Conservation (phyloP, 805 yeast species). For the Metschnikowia anglica region DNA sequence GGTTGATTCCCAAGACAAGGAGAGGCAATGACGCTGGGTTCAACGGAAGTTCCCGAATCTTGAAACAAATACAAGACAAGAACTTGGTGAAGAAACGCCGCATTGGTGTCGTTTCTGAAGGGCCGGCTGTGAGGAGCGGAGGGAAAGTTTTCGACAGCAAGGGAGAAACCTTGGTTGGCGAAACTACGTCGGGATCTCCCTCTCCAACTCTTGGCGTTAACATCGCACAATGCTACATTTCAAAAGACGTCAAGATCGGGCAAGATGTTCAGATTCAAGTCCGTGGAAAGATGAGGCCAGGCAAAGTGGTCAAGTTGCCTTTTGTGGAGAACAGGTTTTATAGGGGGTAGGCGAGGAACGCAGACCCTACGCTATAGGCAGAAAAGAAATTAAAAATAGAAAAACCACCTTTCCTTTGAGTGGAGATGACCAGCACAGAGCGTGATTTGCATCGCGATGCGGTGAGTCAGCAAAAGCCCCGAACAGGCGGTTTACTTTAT, state of each 20-base stretch:
- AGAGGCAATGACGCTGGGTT: conserved; percentile 52
- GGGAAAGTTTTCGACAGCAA: conserved; percentile 57
- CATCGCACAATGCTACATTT: conserved; percentile 87
- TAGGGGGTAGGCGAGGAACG: conserved; percentile 32
- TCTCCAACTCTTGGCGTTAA: conserved; percentile 67
- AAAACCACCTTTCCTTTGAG: too few relatives aligned
- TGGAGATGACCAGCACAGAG: too few relatives aligned
- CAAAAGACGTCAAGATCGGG: conserved; percentile 72
- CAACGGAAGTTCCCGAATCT: conserved; percentile 73
- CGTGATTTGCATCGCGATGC: too few relatives aligned
- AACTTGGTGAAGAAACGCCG: conserved; percentile 52
- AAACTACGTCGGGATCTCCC: conserved; percentile 63
- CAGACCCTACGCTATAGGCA: background rate
- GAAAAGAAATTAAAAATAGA: conserved; percentile 3
- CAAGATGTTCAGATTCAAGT: conserved; percentile 70
- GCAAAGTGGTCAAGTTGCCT: conserved; percentile 77
- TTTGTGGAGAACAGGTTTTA: conserved; percentile 75
- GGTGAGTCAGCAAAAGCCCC: too few relatives aligned
- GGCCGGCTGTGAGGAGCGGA: conserved; percentile 92
- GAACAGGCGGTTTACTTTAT: too few relatives aligned
- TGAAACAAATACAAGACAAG: conserved; percentile 70
- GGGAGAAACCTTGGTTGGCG: conserved; percentile 51
- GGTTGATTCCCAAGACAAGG: conserved; percentile 86
- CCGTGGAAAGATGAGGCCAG: conserved; percentile 80
- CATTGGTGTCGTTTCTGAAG: conserved; percentile 72